A percentile compares a stretch with the other conserved stretches of the same genome.
phyloP scores from a whole-genome alignment of 441 rosid species.

The Croton setiger region DNA sequence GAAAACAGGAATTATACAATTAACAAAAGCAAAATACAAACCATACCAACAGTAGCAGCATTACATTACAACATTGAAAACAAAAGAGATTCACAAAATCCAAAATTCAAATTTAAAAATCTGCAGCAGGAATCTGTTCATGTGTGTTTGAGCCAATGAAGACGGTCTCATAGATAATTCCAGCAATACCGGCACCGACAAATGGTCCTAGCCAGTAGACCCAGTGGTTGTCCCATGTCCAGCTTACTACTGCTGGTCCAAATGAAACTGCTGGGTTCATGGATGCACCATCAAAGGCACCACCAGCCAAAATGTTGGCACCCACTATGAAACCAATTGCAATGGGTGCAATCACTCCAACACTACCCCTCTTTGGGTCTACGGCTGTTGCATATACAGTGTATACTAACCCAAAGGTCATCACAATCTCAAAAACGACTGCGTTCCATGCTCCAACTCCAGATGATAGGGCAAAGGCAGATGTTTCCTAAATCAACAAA shows the following conservation, averaged over 20 bases:
- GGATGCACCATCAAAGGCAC: slow-evolving; percentile 83
- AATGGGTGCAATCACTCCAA: slow-evolving; percentile 69
- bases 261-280: slow-evolving; percentile 90
- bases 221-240: slow-evolving; percentile 87
- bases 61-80: slow-evolving; percentile 24
- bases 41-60: slow-evolving; percentile 21
- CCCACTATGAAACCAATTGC: slow-evolving; percentile 91
- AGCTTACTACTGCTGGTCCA: slow-evolving; percentile 83
- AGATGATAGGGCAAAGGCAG: slow-evolving; percentile 62
- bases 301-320: slow-evolving; percentile 85
- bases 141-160: slow-evolving; percentile 50
- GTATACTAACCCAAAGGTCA: slow-evolving; percentile 84
- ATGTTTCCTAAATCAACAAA: slow-evolving; percentile 36
- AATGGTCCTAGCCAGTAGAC: slow-evolving; percentile 86
- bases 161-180: slow-evolving; percentile 56
- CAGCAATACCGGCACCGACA: slow-evolving; percentile 69
- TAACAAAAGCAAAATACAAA: slow-evolving; percentile 31
- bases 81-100: slow-evolving; percentile 7
- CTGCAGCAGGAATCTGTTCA: slow-evolving; percentile 54
- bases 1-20: slow-evolving; percentile 26
- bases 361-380: slow-evolving; percentile 63
- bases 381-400: slow-evolving; percentile 81
- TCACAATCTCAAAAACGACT: slow-evolving; percentile 72
- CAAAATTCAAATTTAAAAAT: slow-evolving; percentile 37
- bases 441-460: slow-evolving; percentile 75